Evolutionary conservation across 176 grass and related monocot genomes (phyloP).

Genomic region (Phoenix dactylifera): DNA sequence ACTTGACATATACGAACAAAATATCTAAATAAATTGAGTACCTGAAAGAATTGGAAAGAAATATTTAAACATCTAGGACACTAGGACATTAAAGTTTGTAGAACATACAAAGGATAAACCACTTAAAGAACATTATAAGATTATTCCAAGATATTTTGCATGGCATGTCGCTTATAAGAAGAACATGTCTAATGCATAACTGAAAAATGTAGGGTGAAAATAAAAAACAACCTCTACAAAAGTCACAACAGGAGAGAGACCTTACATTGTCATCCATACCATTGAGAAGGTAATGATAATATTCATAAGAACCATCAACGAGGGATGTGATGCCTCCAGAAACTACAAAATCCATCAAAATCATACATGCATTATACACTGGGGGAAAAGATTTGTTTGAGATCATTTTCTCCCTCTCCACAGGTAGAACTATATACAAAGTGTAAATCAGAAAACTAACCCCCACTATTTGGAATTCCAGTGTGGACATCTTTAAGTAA

Average conservation of each 20-base stretch:
- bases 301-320: slow-evolving; percentile 93
- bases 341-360: slow-evolving; percentile 48
- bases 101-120: too few species aligned
- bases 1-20: too few species aligned
- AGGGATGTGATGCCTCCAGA: slow-evolving; percentile 63
- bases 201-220: too few species aligned
- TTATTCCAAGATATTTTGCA: too few species aligned
- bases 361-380: slow-evolving; percentile 6
- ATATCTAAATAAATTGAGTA: too few species aligned
- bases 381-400: background rate
- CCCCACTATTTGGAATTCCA: slow-evolving; percentile 75
- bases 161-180: too few species aligned
- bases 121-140: too few species aligned
- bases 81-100: too few species aligned
- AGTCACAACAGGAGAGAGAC: background rate
- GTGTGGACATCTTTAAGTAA: slow-evolving; percentile 70
- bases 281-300: slow-evolving; percentile 87
- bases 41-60: too few species aligned
- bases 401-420: background rate
- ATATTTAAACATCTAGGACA: too few species aligned
- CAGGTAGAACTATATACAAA: background rate
- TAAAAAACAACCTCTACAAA: too few species aligned
- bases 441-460: slow-evolving; percentile 33
- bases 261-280: slow-evolving; percentile 92
- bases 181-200: too few species aligned